Evolutionary conservation across 202 grass and related monocot genomes (phyloP).

Genomic region (Sporobolus alterniflorus): DNA sequence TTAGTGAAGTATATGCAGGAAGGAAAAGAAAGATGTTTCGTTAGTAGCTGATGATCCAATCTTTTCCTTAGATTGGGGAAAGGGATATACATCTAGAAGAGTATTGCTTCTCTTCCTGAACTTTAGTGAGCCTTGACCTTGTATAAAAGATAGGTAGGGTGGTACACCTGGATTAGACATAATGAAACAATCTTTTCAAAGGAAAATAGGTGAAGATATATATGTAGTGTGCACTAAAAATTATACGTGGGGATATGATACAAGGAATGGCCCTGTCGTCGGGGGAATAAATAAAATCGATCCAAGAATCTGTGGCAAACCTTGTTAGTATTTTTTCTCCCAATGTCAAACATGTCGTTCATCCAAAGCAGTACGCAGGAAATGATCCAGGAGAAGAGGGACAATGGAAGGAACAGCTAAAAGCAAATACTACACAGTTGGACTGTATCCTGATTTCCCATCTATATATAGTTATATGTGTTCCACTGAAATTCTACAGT

Average conservation of each 20-base stretch:
- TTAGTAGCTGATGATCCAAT: constrained; percentile 20
- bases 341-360: not conserved
- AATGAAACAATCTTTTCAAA: not conserved
- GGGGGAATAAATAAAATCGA: not conserved
- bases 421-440: not conserved
- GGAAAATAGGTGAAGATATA: not conserved
- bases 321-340: not conserved
- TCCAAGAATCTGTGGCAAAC: not conserved
- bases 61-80: constrained; percentile 28
- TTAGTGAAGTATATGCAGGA: constrained; percentile 20
- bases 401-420: not conserved
- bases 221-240: not conserved
- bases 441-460: not conserved
- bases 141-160: constrained; percentile 23
- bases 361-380: not conserved
- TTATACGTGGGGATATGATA: not conserved
- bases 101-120: constrained; percentile 6
- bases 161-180: not conserved
- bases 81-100: not conserved
- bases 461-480: not conserved
- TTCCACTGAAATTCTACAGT: not conserved
- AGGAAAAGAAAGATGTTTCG: constrained; percentile 28
- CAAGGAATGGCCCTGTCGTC: not conserved
- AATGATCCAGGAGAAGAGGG: not conserved
- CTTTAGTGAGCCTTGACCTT: not conserved